Base-by-base conservation (phyloP, 176 grass and related monocot genomes). In the Leersia perrieri region DNA sequence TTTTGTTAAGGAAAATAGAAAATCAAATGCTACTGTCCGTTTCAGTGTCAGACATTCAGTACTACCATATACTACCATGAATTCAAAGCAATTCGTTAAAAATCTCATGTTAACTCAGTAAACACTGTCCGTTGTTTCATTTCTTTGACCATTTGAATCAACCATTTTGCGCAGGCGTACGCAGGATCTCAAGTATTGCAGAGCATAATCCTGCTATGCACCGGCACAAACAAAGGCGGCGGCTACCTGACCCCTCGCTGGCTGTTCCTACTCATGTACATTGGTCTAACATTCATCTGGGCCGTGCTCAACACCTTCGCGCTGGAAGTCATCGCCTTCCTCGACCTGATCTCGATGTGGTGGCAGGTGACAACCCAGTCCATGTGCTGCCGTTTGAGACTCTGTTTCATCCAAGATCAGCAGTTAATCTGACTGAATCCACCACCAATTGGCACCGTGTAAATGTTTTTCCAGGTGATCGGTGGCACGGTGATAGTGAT, bases 261-360 rank as follows among this genome's bases (percentile, higher is more conserved):
- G 63, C 71, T 95, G 29, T 98, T 98, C 72, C 96, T 98, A 22
- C 84, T 84, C 36, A 98, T 98, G 80, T 98, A 98, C 38, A 83
- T 95, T 40, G 87, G 60, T 22, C 26, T 98, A 10, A 98, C 96
- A 0, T 38, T 93, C 55, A 98, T 98, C 78, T 95, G 96, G 96
- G 96, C 96, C 18, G 79, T 98, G 58, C 92, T 98, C 71, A 98
- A 98, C 90, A 98, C 96, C 13, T 98, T 98, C 66, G 96, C 96
- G 9, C 65, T 98, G 26, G 90, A 98, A 85, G 96, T 98, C 80
- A 98, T 98, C 28, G 96, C 96, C 53, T 73, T 93, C 34, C 87
- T 98, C 20, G 96, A 98, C 63, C 20, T 98, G 33, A 89, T 98
- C 90, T 98, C 96, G 28, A 94, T 98, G 65, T 98, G 92, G 86